Evolutionary conservation across 148 eudicot species (phyloP).

Genomic region (Arctostaphylos glauca): DNA sequence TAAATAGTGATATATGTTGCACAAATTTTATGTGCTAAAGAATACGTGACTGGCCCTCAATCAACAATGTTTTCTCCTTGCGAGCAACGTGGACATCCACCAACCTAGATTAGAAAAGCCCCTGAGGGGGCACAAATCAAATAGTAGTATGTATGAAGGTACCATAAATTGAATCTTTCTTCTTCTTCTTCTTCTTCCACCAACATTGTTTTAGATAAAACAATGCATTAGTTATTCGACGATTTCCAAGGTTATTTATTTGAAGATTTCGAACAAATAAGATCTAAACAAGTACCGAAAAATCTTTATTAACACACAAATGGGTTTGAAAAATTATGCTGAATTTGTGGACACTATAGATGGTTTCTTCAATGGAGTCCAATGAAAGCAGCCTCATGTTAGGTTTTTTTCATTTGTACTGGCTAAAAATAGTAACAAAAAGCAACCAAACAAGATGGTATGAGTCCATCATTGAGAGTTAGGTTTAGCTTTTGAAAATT

Average conservation of each 20-base stretch:
- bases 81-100: too few species aligned
- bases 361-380: neutral
- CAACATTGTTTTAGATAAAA: neutral
- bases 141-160: too few species aligned
- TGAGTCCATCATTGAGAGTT: neutral
- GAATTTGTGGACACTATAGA: neutral
- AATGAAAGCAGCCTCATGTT: neutral
- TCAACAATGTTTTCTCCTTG: too few species aligned
- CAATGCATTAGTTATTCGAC: neutral
- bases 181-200: neutral
- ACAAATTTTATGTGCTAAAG: too few species aligned
- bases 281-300: neutral
- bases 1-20: too few species aligned
- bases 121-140: too few species aligned
- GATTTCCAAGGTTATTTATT: neutral
- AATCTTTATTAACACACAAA: neutral
- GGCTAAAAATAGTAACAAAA: neutral
- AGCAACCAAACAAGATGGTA: neutral
- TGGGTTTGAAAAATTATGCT: neutral
- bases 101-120: too few species aligned
- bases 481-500: conserved; percentile 9
- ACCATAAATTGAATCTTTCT: neutral
- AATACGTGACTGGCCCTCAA: too few species aligned
- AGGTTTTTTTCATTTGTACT: neutral
- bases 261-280: neutral